These are phyloP conservation scores for Vitis hybrid DNA, from an alignment of 177 flowering plant genomes.

Conservation along the genomic window DNA sequence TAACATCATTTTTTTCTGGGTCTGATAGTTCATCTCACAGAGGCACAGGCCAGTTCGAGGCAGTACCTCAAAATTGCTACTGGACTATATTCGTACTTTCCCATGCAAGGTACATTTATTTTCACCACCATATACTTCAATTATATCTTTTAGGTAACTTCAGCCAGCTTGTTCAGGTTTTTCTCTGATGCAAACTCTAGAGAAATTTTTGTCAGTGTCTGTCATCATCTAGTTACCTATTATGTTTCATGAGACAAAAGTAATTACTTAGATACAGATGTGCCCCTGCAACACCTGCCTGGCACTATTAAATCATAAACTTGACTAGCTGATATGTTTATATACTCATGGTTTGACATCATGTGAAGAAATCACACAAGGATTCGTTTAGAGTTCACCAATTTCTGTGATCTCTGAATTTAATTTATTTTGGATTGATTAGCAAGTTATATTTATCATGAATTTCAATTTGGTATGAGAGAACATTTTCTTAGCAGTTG, in stretches of 20 bases:
- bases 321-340: neutral
- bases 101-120: slow-evolving; percentile 79
- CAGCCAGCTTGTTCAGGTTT: neutral
- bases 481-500: no score
- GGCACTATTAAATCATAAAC: neutral
- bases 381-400: no score
- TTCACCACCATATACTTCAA: neutral
- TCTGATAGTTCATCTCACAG: slow-evolving; percentile 77
- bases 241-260: no score
- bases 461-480: no score
- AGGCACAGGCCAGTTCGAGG: slow-evolving; percentile 84
- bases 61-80: slow-evolving; percentile 53
- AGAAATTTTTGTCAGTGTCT: neutral
- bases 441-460: no score
- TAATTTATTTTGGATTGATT: no score
- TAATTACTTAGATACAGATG: neutral
- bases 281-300: neutral
- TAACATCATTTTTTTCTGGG: slow-evolving; percentile 12
- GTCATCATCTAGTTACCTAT: neutral
- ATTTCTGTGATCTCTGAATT: neutral
- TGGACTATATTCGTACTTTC: slow-evolving; percentile 58
- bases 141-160: neutral
- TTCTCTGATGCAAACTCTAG: neutral
- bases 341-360: neutral
- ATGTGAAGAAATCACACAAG: no score